Percentiles rank a stretch among this genome's conserved stretches.
phyloP scores from a whole-genome alignment of 805 yeast genomes.

The Candida ortonii region DNA sequence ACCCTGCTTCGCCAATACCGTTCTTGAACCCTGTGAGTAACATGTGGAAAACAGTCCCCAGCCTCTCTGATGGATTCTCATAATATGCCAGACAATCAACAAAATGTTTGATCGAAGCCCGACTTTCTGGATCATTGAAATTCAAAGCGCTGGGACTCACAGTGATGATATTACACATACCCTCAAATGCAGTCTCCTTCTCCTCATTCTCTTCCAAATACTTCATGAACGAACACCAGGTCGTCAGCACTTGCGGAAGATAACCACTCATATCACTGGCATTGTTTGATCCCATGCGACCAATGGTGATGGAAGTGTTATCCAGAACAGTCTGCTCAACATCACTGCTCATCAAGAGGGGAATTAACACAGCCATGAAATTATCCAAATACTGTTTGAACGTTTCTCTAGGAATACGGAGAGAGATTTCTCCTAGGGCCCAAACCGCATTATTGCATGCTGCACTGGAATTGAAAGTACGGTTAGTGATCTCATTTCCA shows the following conservation, averaged over 20 bases:
- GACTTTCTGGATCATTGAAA: conserved; percentile 44
- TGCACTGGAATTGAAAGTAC: conserved; percentile 50
- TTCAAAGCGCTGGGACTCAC: conserved; percentile 63
- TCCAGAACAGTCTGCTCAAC: conserved; percentile 68
- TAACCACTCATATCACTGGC: conserved; percentile 60
- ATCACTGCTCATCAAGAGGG: conserved; percentile 53
- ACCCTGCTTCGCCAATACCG: conserved; percentile 42
- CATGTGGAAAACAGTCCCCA: conserved; percentile 43
- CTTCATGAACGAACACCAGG: conserved; percentile 71
- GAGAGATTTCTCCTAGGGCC: conserved; percentile 85
- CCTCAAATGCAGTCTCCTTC: conserved; percentile 82
- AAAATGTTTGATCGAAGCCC: conserved; percentile 48
- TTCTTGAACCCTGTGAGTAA: conserved; percentile 44
- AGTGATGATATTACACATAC: conserved; percentile 69
- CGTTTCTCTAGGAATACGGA: conserved; percentile 48
- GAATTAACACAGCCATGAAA: conserved; percentile 54
- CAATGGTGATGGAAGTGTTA: conserved; percentile 86
- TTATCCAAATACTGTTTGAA: conserved; percentile 53
- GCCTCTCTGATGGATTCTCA: conserved; percentile 45
- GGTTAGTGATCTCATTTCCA: conserved; percentile 61
- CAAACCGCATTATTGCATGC: conserved; percentile 89
- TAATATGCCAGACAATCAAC: conserved; percentile 59
- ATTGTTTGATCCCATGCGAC: conserved; percentile 69
- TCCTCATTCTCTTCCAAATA: conserved; percentile 78
- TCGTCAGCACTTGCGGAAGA: conserved; percentile 52